phyloP scores from a whole-genome alignment of 192 early-diverging fungal genomes.

The Podila verticillata region DNA sequence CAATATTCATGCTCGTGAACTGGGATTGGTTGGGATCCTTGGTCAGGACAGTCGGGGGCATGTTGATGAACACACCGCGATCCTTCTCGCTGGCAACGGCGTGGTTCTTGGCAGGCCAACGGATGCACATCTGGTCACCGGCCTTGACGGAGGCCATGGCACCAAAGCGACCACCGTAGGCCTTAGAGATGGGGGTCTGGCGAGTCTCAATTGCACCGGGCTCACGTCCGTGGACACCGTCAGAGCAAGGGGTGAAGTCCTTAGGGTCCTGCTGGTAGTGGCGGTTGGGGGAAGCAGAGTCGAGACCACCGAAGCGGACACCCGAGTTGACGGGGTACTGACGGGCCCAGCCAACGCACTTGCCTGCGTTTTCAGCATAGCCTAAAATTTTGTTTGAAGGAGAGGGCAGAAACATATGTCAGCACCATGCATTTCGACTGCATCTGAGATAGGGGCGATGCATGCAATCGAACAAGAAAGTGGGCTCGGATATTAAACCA shows the following conservation, averaged over 20 bases:
- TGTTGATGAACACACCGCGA: slow-evolving; percentile 36
- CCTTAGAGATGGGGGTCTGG: slow-evolving; percentile 26
- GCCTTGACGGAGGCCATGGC: slow-evolving; percentile 21
- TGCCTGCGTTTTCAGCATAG: slow-evolving; percentile 14
- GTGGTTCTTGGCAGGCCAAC: slow-evolving; percentile 52
- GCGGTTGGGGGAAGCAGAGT: slow-evolving; percentile 17
- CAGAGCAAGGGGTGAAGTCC: slow-evolving; percentile 28
- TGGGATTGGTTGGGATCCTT: slow-evolving; percentile 29
- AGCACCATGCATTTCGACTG: too few species aligned
- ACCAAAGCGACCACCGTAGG: slow-evolving; percentile 34
- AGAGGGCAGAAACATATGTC: too few species aligned
- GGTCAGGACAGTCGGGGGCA: slow-evolving; percentile 12
- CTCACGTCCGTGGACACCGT: slow-evolving; percentile 10
- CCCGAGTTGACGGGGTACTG: slow-evolving; percentile 28
- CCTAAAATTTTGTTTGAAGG: slow-evolving; percentile 1
- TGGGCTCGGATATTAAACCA: too few species aligned
- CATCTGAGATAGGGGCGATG: too few species aligned
- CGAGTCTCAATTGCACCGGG: slow-evolving; percentile 24
- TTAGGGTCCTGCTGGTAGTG: slow-evolving; percentile 35
- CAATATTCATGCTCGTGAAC: slow-evolving; percentile 19
- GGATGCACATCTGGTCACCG: slow-evolving; percentile 34
- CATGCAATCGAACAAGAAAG: too few species aligned
- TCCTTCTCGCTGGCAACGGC: slow-evolving; percentile 21
- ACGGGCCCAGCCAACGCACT: slow-evolving; percentile 38
- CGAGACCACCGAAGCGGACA: slow-evolving; percentile 10